phyloP scores from a whole-genome alignment of 2,329 filamentous ascomycete species.

The Dryadomyces sulphureus region DNA sequence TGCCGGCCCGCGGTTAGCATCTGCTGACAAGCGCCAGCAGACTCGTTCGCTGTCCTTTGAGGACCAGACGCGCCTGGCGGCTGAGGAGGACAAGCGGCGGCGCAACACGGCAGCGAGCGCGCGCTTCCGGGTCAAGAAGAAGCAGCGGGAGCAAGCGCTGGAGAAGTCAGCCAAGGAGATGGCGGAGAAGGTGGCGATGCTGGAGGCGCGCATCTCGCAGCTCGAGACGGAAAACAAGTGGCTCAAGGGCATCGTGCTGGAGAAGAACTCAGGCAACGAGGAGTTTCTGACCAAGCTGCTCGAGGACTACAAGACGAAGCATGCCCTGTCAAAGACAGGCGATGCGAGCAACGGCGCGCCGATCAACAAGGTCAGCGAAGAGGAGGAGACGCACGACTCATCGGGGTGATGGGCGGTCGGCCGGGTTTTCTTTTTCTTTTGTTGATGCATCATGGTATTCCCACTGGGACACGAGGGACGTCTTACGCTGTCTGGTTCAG shows the following conservation, averaged over 20 bases:
- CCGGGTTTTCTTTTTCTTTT: background rate
- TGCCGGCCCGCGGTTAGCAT: conserved; percentile 12
- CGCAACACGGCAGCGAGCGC: conserved; percentile 81
- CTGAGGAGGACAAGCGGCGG: conserved; percentile 80
- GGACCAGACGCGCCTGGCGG: conserved; percentile 56
- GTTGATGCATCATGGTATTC: too few relatives aligned
- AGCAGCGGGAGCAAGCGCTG: conserved; percentile 78
- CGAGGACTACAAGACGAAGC: conserved; percentile 28
- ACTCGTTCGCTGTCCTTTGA: conserved; percentile 43
- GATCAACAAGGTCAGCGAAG: conserved; percentile 10
- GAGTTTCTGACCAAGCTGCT: conserved; percentile 33
- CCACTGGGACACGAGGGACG: too few relatives aligned
- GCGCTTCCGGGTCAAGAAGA: conserved; percentile 89
- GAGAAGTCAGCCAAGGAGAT: conserved; percentile 74
- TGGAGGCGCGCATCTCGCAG: conserved; percentile 61
- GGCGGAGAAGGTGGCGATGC: conserved; percentile 57
- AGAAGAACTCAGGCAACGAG: conserved; percentile 57
- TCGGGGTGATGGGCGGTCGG: conserved; percentile 7
- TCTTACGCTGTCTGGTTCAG: too few relatives aligned
- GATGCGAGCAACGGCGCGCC: conserved; percentile 18
- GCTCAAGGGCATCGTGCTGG: conserved; percentile 66
- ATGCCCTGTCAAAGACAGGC: conserved; percentile 1
- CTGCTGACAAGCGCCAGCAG: conserved; percentile 28
- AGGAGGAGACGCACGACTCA: conserved; percentile 14
- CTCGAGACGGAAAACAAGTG: conserved; percentile 76